Evolutionary conservation across 371 early-diverging fungal genomes (phyloP), one percentile per base, ranked within the genome.

Genomic region (Funneliformis caledonium): DNA sequence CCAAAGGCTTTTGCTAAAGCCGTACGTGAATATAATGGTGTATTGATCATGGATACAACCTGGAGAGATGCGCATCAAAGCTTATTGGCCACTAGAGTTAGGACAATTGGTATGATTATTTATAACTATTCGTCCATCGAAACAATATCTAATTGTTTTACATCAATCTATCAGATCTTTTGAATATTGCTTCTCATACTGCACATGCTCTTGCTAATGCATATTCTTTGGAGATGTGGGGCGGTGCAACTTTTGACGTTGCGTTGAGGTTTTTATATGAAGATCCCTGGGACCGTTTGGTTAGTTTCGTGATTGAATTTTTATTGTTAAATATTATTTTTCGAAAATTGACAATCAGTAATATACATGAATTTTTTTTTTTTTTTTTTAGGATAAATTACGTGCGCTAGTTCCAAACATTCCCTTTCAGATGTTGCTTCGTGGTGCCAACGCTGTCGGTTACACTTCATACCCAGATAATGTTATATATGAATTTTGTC

Each of bases 381-480:
- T 59, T 60, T 50, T 52, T 31, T 68, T 37, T 69, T 72, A 80
- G 80, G 85, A 85, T 60, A 86, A 88, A 64, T 88, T 98, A 69
- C 94, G 98, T 72, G 86, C 91, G 72, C 89, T 95, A 22, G 95
- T 95, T n/a, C 98, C 98, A 84, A 97, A 97, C 87, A 91, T 98
- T 84, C 98, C 98, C 22, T 98, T 98, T 92, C 97, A 96, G 87
- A 98, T 98, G 98, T 89, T 98, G 50, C 91, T 98, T 73, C 94
- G 98, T 85, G 98, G 98, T 72, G 98, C 98, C 80, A 97, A 97
- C 82, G 98, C 97, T 11, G 98, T 98, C 33, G 98, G 98, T 47
- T 97, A 97, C 88, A 97, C 97, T 50, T 95, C 95, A 75, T 98
- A 98, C 84, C 98, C 98, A 5, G 98, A 98, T 87, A 97, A 98